Conservation (phyloP, 148 eudicot genomes). For the Selenicereus undatus region DNA sequence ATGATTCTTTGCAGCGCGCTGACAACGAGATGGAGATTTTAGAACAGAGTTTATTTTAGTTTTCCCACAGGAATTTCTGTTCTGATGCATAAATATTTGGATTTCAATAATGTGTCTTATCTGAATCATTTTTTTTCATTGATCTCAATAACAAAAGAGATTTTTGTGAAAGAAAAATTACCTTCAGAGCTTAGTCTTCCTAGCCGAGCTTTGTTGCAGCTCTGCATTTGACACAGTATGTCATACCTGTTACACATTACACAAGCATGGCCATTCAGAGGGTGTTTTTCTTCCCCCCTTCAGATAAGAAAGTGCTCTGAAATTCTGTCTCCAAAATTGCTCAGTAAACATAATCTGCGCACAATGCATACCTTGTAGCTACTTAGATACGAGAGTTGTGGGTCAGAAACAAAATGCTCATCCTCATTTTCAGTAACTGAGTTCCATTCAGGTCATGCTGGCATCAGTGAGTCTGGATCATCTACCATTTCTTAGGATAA, state of each 20-base stretch:
- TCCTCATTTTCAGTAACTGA: not conserved
- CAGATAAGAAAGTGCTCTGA: slow-evolving; percentile 1
- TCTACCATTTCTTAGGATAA: not conserved
- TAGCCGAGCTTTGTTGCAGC: not conserved
- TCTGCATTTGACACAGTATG: not conserved
- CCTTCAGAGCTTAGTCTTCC: not conserved
- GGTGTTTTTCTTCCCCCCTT: not conserved
- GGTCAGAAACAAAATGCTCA: not conserved
- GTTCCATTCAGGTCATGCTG: not conserved
- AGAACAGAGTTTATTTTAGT: not conserved
- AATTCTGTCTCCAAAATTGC: not conserved
- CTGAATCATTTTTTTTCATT: not conserved
- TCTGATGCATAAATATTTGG: not conserved
- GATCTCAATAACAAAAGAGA: not conserved
- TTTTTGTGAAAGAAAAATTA: not conserved
- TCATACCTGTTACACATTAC: not conserved
- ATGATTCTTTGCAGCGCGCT: not conserved
- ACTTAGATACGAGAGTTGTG: not conserved
- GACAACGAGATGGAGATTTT: not conserved
- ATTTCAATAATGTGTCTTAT: not conserved
- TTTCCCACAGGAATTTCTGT: not conserved
- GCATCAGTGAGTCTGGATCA: not conserved
- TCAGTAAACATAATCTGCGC: not conserved
- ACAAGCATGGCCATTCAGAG: not conserved
- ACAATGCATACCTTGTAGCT: not conserved